These are phyloP conservation scores for Castanea crenata DNA, from an alignment of 306 rosid species.

Conservation along the genomic window DNA sequence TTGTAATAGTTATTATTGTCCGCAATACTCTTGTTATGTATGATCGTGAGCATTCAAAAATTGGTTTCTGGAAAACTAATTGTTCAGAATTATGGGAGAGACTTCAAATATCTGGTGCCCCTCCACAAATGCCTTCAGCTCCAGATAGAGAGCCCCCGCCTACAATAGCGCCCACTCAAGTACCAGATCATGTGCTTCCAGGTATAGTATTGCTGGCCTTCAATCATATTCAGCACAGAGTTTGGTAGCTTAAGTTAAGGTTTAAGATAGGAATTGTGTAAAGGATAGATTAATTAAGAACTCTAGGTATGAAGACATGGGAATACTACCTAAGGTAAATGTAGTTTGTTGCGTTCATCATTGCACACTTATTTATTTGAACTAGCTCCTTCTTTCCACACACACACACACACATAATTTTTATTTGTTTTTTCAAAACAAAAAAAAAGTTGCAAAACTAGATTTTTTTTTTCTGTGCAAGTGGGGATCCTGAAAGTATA, in stretches of 20 bases:
- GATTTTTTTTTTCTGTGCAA: neutral
- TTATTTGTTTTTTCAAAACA: no score
- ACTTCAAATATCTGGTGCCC: conserved; percentile 52
- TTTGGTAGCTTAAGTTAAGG: neutral
- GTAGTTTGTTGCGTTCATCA: no score
- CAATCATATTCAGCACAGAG: neutral
- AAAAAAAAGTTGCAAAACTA: neutral
- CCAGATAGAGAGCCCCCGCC: conserved; percentile 40
- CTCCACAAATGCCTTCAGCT: conserved; percentile 48
- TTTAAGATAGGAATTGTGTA: neutral
- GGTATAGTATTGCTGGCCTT: conserved; percentile 44
- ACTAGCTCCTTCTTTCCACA: no score
- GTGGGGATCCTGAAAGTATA: neutral
- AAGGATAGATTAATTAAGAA: no score
- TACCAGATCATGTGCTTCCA: conserved; percentile 39
- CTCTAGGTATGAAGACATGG: no score
- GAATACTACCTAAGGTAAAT: no score
- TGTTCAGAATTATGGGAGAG: conserved; percentile 94
- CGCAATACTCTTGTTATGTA: conserved; percentile 91
- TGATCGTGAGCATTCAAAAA: conserved; percentile 71
- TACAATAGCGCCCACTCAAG: conserved; percentile 57
- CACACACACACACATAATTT: no score
- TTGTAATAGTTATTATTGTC: conserved; percentile 68
- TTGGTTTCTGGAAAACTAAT: conserved; percentile 99
- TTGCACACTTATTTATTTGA: no score